A percentile compares a stretch with the other conserved stretches of the same genome.
These are phyloP conservation scores for Russula sp. DNA, from an alignment of 768 basidiomycete species.

Conservation along the genomic window DNA sequence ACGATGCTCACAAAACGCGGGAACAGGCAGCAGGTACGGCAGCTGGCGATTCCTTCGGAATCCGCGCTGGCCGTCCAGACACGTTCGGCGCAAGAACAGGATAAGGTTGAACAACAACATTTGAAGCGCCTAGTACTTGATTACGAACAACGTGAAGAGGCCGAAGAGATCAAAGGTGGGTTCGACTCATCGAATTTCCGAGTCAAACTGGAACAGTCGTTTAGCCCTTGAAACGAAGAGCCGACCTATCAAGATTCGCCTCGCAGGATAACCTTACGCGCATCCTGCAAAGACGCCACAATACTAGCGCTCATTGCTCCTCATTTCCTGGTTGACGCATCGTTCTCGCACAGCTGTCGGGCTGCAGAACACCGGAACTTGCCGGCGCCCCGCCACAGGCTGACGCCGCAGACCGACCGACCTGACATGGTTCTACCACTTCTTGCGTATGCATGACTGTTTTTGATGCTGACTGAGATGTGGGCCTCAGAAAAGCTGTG, in stretches of 20 bases:
- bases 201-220: not conserved
- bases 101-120: slow-evolving; percentile 95
- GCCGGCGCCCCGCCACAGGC: slow-evolving; percentile 4
- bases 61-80: slow-evolving; percentile 90
- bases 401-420: slow-evolving; percentile 3
- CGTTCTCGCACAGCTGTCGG: slow-evolving; percentile 13
- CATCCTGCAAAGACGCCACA: slow-evolving; percentile 5
- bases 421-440: slow-evolving; percentile 9
- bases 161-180: slow-evolving; percentile 71
- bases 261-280: slow-evolving; percentile 47
- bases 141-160: slow-evolving; percentile 87
- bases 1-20: slow-evolving; percentile 90
- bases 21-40: slow-evolving; percentile 89
- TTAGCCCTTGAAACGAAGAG: slow-evolving; percentile 65
- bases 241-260: slow-evolving; percentile 71
- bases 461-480: slow-evolving; percentile 4
- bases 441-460: slow-evolving; percentile 15
- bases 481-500: not conserved
- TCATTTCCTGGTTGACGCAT: slow-evolving; percentile 8
- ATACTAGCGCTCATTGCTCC: slow-evolving; percentile 12
- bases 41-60: slow-evolving; percentile 81
- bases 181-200: not conserved
- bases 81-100: slow-evolving; percentile 84
- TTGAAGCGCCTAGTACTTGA: slow-evolving; percentile 91
- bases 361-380: slow-evolving; percentile 9